phyloP scores from a whole-genome alignment of 2,329 filamentous ascomycete genomes.

The Pseudocercospora fuligena region DNA sequence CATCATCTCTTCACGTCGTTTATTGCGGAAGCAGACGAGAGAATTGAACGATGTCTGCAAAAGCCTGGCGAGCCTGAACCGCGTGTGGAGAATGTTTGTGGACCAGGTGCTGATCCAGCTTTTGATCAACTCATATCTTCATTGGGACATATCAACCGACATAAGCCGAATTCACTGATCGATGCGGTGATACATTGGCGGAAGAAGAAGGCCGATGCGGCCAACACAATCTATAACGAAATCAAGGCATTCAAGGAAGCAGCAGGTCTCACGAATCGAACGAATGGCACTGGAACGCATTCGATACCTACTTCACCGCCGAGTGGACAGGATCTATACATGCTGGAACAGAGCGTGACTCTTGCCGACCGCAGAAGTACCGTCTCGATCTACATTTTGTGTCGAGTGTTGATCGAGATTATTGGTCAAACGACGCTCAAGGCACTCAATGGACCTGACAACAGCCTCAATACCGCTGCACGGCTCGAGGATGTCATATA shows the following conservation, averaged over 20 bases:
- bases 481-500: slow-evolving; percentile 96
- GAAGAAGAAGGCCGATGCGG: slow-evolving; percentile 91
- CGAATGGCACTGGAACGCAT: slow-evolving; percentile 22
- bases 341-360: slow-evolving; percentile 38
- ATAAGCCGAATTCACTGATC: slow-evolving; percentile 92
- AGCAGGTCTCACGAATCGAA: slow-evolving; percentile 31
- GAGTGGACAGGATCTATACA: slow-evolving; percentile 31
- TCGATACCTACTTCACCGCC: slow-evolving; percentile 30
- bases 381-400: slow-evolving; percentile 94
- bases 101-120: slow-evolving; percentile 80
- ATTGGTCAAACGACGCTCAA: slow-evolving; percentile 85
- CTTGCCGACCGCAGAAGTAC: slow-evolving; percentile 78
- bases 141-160: slow-evolving; percentile 89
- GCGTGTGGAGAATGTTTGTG: slow-evolving; percentile 86
- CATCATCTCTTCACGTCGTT: slow-evolving; percentile 97
- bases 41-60: slow-evolving; percentile 86
- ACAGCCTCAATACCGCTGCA: slow-evolving; percentile 85
- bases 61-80: slow-evolving; percentile 80
- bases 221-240: slow-evolving; percentile 49
- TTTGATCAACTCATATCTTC: slow-evolving; percentile 96
- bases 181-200: slow-evolving; percentile 99
- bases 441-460: slow-evolving; percentile 60
- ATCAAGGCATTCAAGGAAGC: slow-evolving; percentile 35
- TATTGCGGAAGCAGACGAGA: slow-evolving; percentile 94
- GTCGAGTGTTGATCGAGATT: slow-evolving; percentile 89